Conservation (phyloP, 2,329 filamentous ascomycete genomes). For the Aspergillus novoparasiticus region DNA sequence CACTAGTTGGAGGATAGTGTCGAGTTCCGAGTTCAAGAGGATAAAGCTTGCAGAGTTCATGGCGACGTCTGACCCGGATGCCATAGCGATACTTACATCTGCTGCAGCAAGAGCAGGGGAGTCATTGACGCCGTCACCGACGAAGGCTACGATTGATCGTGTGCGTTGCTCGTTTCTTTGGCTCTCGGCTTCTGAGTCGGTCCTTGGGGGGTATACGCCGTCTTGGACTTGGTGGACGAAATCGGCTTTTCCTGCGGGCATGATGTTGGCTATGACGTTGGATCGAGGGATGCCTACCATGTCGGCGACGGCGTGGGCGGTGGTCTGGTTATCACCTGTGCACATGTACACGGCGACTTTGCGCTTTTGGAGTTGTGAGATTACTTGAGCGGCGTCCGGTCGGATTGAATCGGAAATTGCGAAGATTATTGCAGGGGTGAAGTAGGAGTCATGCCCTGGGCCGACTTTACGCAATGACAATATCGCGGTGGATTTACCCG, state of each 20-base stretch:
- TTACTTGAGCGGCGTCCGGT: conserved; percentile 67
- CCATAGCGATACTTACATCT: conserved; percentile 81
- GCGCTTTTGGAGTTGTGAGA: conserved; percentile 64
- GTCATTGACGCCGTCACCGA: conserved; percentile 86
- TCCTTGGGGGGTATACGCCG: conserved; percentile 10
- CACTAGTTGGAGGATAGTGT: conserved; percentile 71
- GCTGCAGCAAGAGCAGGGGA: conserved; percentile 77
- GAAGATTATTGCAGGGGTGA: conserved; percentile 63
- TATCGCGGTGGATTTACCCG: conserved; percentile 49
- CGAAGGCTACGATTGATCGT: conserved; percentile 72
- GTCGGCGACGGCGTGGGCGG: conserved; percentile 75
- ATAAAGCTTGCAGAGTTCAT: conserved; percentile 82
- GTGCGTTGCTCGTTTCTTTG: conserved; percentile 14
- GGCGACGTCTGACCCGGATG: conserved; percentile 79
- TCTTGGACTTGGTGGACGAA: conserved; percentile 44
- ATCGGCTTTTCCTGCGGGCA: conserved; percentile 74
- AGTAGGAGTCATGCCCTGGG: conserved; percentile 25
- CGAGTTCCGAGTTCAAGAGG: conserved; percentile 70
- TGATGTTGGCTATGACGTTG: conserved; percentile 83
- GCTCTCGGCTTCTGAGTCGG: conserved; percentile 12
- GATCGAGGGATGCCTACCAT: conserved; percentile 71
- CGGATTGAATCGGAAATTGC: conserved; percentile 82
- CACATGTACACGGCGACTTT: conserved; percentile 86
- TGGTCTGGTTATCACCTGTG: conserved; percentile 86
- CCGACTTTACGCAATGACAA: conserved; percentile 40